Percentiles rank a stretch among this genome's conserved stretches.
phyloP scores from a whole-genome alignment of 2,329 filamentous ascomycete genomes.

The Nannizziopsis barbatae region DNA sequence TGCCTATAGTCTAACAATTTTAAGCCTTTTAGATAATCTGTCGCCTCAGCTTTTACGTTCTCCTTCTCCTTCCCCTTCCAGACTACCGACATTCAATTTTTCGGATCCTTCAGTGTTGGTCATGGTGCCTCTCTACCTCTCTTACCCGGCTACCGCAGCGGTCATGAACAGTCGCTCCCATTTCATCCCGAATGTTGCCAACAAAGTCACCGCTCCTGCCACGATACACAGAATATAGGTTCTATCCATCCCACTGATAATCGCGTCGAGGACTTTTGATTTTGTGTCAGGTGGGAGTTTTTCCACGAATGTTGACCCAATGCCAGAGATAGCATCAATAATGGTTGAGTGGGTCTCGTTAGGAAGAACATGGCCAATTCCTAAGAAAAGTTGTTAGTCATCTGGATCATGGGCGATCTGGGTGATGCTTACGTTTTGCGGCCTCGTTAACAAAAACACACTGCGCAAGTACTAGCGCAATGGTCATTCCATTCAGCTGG shows the following conservation, averaged over 20 bases:
- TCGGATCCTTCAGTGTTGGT: no score
- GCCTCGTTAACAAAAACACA: neutral
- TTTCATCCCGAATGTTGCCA: neutral
- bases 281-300: neutral
- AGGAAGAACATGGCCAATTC: neutral
- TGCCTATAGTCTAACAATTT: no score
- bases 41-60: no score
- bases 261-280: neutral
- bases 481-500: neutral
- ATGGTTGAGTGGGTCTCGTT: slow-evolving; percentile 1
- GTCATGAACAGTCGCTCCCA: slow-evolving; percentile 1
- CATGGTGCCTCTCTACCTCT: no score
- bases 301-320: slow-evolving; percentile 3
- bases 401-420: no score
- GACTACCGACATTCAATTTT: no score
- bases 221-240: neutral
- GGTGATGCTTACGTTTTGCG: neutral
- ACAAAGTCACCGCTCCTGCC: neutral
- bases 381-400: neutral
- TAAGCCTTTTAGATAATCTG: no score
- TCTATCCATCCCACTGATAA: neutral
- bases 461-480: neutral
- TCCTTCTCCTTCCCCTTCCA: no score
- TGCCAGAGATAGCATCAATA: slow-evolving; percentile 1
- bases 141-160: neutral